Base-by-base conservation (phyloP, 208 protist species). In the Wallacemonas rigidus region DNA sequence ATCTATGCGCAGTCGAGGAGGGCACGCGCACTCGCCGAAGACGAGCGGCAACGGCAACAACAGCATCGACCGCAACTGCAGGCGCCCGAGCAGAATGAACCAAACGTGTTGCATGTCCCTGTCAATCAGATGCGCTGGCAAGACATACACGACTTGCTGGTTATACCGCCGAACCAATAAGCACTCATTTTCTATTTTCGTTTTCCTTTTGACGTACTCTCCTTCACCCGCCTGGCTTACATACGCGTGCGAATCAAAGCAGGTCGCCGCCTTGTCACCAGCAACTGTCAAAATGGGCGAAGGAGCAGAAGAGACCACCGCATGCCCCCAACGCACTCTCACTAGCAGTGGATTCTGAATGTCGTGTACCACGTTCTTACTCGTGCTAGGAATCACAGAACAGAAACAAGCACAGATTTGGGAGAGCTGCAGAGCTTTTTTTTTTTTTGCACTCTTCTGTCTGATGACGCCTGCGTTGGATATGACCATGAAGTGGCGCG, bases 1-100 rank as follows among this genome's bases (percentile, higher is more conserved):
- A 70, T 91, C 61, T 85, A 83, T 57, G 39, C 56, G 26, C 81
- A 80, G 5, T 81, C 77, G 11, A 50, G 56, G n/a, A 71, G 72
- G 41, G 44, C 80, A 64, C 72, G 77, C 40, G 26, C 60, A 2
- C 69, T 72, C 8, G 62, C 55, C 36, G 56, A 67, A 45, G 14
- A 14, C 7, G 47, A 56, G 51, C 51, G 14, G 8, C 9, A 9
- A 56, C 51, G n/a, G 26, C 51, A 12, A 26, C 5, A 56, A 56
- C 14, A 56, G 51, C 51, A 56, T 1, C 51, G 14, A n/a, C 15
- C 45, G 12, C 45, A 12, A 6, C 45, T 14, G 12, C 45, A 50
- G 8, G 45, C 45, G 12, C 45, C 45, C 12, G 8, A 56, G 14
- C 15, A 26, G 15, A 12, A 56, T n/a, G 14, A 6, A n/a, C 51